Conservation (phyloP, 2,329 filamentous ascomycete genomes). For the Ophiostoma novo-ulmi region DNA sequence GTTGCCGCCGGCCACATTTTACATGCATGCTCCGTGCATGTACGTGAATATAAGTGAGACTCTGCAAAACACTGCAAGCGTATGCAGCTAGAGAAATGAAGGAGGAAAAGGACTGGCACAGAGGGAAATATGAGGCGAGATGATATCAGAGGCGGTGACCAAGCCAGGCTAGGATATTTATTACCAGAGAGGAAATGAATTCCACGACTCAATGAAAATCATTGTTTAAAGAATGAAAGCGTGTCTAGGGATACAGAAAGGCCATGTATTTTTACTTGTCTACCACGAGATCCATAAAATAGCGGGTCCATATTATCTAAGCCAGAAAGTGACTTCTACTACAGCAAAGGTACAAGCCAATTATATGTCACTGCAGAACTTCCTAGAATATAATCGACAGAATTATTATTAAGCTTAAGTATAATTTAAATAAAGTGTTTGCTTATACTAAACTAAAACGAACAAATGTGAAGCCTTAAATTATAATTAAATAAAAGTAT, state of each 20-base stretch:
- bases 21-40: constrained; percentile 5
- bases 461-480: too few relatives aligned
- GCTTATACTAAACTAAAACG: too few relatives aligned
- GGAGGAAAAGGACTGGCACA: neutral
- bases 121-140: neutral
- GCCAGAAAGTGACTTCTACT: too few relatives aligned
- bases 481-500: too few relatives aligned
- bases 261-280: too few relatives aligned
- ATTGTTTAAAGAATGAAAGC: neutral
- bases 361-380: too few relatives aligned
- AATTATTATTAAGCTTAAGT: too few relatives aligned
- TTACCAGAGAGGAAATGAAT: neutral
- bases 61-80: neutral
- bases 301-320: too few relatives aligned
- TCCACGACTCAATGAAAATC: neutral
- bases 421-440: too few relatives aligned
- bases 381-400: too few relatives aligned
- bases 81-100: constrained; percentile 4
- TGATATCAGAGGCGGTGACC: neutral
- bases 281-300: too few relatives aligned
- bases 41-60: constrained; percentile 3
- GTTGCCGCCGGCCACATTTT: constrained; percentile 1
- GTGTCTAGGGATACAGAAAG: neutral
- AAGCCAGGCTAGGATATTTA: neutral
- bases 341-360: too few relatives aligned